Evolutionary conservation across 2,329 filamentous ascomycete genomes (phyloP), one percentile per base, ranked within the genome.

Genomic region (Claviceps fusiformis): DNA sequence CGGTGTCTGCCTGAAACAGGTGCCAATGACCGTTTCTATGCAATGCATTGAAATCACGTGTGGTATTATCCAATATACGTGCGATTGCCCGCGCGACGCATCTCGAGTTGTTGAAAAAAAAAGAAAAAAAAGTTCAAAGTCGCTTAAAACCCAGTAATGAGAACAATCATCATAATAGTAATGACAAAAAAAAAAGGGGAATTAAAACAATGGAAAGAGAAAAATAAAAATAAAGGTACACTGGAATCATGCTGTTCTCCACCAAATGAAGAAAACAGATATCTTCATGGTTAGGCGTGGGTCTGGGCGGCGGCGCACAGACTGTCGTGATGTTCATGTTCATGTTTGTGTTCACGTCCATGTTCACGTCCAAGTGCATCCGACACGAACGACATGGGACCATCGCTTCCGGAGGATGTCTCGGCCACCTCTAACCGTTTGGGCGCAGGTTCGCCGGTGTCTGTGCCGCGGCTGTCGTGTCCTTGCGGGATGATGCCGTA

Each of bases 391-490:
- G 46, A 27, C 33, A 29, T 33, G 29, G n/a, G 13, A 29, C 35
- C 52, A 27, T 56, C 50, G 43, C 37, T 43, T 39, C 55, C 53
- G 31, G 57, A 56, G 39, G 74, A 75, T 15, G 73, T 71, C 58
- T 78, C 76, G 56, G 68, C 68, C 50, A 78, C 68, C 63, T 79
- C 78, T 53, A 78, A 68, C 64, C 77, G 73, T 71, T 80, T 80
- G 51, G 74, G 68, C 24, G 77, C 75, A 7, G 74, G 77, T 64
- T 77, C 73, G 49, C 68, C 69, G 46, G 52, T 50, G 63, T 76
- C 72, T 45, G 68, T 68, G 43, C 51, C 55, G 47, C 65, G 62
- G 33, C 58, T 62, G 13, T 65, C 62, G 43, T 71, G 66, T 33
- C 70, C 68, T 41, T 62, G 59, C 17, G 43, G 37, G n/a, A 24